Conservation (phyloP, 1,284 basidiomycete genomes). For the Lentinula novae-zelandiae region DNA sequence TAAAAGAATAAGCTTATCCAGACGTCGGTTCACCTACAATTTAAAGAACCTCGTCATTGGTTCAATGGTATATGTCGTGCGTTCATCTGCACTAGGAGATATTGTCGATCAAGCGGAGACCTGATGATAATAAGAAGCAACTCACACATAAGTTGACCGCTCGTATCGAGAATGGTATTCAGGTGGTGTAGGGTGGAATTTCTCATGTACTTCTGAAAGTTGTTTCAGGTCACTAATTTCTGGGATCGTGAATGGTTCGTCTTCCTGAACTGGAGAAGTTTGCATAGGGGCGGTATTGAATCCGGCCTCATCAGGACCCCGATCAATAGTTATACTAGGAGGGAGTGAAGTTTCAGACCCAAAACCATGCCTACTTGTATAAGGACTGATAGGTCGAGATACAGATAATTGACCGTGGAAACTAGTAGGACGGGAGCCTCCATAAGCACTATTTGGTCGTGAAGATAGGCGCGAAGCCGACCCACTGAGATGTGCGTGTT, state of each 20-base stretch:
- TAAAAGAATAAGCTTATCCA: neutral
- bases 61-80: neutral
- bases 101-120: neutral
- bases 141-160: slow-evolving; percentile 3
- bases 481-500: neutral
- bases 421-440: neutral
- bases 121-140: neutral
- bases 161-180: slow-evolving; percentile 10
- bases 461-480: neutral
- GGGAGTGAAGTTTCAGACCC: slow-evolving; percentile 3
- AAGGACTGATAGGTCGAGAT: neutral
- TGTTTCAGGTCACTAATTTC: neutral
- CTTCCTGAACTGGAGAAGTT: slow-evolving; percentile 8
- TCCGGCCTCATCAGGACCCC: neutral
- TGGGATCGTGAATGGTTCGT: neutral
- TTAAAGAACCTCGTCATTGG: neutral
- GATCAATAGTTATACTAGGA: slow-evolving; percentile 1
- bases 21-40: neutral
- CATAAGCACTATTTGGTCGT: neutral
- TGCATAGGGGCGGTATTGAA: neutral
- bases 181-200: slow-evolving; percentile 8
- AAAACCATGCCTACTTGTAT: neutral
- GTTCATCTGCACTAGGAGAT: neutral
- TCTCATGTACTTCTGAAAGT: neutral
- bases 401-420: neutral